phyloP scores from a whole-genome alignment of 169 alveolate genomes.

The Eimeria maxima region DNA sequence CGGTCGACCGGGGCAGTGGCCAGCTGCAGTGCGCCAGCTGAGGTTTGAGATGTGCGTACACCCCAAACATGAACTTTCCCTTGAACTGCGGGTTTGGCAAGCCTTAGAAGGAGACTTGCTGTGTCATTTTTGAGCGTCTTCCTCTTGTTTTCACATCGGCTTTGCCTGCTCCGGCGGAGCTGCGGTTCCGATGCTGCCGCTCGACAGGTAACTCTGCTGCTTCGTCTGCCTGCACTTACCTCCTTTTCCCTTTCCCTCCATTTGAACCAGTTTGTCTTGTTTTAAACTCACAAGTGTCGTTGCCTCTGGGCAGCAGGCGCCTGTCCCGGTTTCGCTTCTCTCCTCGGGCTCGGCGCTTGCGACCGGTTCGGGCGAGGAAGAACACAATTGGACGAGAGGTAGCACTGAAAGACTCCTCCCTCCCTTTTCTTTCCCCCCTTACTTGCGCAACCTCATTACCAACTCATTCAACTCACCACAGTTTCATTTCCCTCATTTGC shows the following conservation, averaged over 20 bases:
- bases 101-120: neutral
- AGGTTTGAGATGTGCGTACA: neutral
- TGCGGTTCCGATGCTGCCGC: constrained; percentile 37
- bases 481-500: neutral
- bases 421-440: too few relatives aligned
- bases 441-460: neutral
- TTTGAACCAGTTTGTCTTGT: neutral
- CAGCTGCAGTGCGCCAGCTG: constrained; percentile 13
- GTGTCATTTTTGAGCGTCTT: neutral
- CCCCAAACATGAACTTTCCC: neutral
- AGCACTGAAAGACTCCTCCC: neutral
- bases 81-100: neutral
- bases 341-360: neutral
- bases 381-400: neutral
- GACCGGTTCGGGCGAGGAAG: neutral
- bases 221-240: neutral
- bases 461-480: neutral
- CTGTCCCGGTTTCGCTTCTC: neutral
- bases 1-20: constrained; percentile 11
- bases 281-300: neutral
- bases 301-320: neutral
- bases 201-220: constrained; percentile 18
- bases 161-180: neutral
- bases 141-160: neutral
- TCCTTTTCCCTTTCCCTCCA: neutral